Base-by-base conservation (phyloP, 805 yeast genomes). In the Cyberlindnera sargentensis region DNA sequence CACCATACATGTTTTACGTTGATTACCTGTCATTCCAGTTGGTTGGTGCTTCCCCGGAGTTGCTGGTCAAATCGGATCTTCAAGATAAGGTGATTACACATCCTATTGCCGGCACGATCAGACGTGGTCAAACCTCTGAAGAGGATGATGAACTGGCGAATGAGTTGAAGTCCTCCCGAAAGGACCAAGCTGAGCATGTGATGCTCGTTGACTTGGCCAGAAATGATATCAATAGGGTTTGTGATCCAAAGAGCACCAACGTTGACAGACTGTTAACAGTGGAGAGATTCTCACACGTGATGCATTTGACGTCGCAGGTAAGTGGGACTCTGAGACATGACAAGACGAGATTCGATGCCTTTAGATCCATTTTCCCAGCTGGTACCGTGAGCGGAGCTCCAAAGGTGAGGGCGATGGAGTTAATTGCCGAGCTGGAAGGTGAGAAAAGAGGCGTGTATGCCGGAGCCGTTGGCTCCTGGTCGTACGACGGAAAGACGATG, bases 341-440 rank as follows among this genome's bases (percentile, higher is more conserved):
- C 47, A 83, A 87, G 69, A 82, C 91, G 9, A 74, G 98, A 51
- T 93, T 93, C 60, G 99, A 93, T 68, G 99, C 99, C 0, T 89
- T 93, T 67, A 78, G 99, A 62, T 89, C 97, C 3, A 87, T 93
- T 43, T 93, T 93, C 80, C 99, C 99, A 23, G 99, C 99, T 1
- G 99, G 99, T 36, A 93, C 99, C 2, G 98, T 91, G 9, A 82
- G 95, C 44, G 99, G 99, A 34, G 98, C 99, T 3, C 99, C 99
- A 44, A 93, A 93, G 65, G 95, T 93, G 35, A 80, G 78, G 56
- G 99, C 99, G 8, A 93, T 93, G 98, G 95, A 90, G 64, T 71
- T 93, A 36, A 88, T 93, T 55, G 84, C 85, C 20, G 95, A 87
- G 61, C 68, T 91, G 39, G 99, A 93, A 61, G 75, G 78, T 48